phyloP scores from a whole-genome alignment of 345 rosid species.

The Alliaria petiolata region DNA sequence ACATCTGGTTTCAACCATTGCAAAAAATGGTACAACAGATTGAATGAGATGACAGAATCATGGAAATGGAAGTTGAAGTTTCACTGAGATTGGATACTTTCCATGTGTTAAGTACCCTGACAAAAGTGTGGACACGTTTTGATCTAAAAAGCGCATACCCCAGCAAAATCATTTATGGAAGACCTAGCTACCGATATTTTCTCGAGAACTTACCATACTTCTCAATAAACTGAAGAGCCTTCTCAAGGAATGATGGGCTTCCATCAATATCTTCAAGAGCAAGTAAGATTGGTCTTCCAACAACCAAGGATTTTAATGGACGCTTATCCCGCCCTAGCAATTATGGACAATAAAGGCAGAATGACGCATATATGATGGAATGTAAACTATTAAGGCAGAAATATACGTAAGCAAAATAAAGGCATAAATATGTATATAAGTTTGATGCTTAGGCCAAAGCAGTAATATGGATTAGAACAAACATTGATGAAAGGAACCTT shows the following conservation, averaged over 20 bases:
- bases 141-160: background rate
- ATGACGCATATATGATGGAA: slow-evolving; percentile 5
- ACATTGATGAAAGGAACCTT: slow-evolving; percentile 85
- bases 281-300: slow-evolving; percentile 98
- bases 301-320: slow-evolving; percentile 87
- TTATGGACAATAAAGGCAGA: slow-evolving; percentile 6
- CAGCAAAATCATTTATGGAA: background rate
- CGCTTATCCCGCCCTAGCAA: slow-evolving; percentile 85
- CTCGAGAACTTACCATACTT: slow-evolving; percentile 61
- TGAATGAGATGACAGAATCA: background rate
- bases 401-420: slow-evolving; percentile 2
- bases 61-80: slow-evolving; percentile 1
- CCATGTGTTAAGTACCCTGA: slow-evolving; percentile 7
- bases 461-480: slow-evolving; percentile 32
- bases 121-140: background rate
- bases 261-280: slow-evolving; percentile 99
- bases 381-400: slow-evolving; percentile 2
- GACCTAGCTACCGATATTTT: background rate
- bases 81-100: background rate
- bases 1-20: background rate
- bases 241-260: slow-evolving; percentile 97
- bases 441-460: slow-evolving; percentile 1
- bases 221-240: slow-evolving; percentile 95
- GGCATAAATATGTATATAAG: background rate
- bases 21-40: background rate